These are phyloP conservation scores for Lonicera japonica DNA, from an alignment of 129 eudicot genomes.

Conservation along the genomic window DNA sequence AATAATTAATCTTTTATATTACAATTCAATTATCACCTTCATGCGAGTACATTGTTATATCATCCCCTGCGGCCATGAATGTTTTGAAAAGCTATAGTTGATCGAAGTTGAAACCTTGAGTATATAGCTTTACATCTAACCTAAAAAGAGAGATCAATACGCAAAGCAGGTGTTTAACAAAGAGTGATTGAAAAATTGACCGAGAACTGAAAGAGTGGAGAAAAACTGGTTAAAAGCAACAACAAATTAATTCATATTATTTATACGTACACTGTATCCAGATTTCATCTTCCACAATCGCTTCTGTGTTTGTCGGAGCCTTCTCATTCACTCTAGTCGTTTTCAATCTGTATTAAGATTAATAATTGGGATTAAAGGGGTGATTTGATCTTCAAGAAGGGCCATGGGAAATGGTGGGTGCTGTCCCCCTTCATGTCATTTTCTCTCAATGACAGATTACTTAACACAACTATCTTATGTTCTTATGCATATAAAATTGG, in stretches of 20 bases:
- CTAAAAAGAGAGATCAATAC: no score
- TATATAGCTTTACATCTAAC: no score
- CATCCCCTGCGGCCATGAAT: no score
- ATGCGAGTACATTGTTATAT: no score
- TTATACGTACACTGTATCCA: background rate
- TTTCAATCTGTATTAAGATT: background rate
- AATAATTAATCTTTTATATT: no score
- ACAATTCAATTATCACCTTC: no score
- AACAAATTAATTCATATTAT: background rate
- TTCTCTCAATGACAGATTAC: background rate
- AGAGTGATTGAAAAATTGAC: background rate
- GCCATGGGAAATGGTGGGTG: conserved; percentile 2
- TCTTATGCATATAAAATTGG: no score
- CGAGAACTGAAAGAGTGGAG: background rate
- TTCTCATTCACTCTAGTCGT: background rate
- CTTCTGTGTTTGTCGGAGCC: no score
- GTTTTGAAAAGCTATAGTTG: no score
- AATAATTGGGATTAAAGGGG: background rate
- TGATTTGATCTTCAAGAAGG: no score
- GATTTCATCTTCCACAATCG: background rate
- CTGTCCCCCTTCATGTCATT: conserved; percentile 11
- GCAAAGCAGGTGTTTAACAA: background rate
- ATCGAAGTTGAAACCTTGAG: no score
- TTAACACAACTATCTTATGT: background rate
- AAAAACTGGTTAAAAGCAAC: background rate